Percentiles rank a stretch among this genome's conserved stretches.
phyloP scores from a whole-genome alignment of 2,329 filamentous ascomycete genomes.

The Xylariaceae sp. region DNA sequence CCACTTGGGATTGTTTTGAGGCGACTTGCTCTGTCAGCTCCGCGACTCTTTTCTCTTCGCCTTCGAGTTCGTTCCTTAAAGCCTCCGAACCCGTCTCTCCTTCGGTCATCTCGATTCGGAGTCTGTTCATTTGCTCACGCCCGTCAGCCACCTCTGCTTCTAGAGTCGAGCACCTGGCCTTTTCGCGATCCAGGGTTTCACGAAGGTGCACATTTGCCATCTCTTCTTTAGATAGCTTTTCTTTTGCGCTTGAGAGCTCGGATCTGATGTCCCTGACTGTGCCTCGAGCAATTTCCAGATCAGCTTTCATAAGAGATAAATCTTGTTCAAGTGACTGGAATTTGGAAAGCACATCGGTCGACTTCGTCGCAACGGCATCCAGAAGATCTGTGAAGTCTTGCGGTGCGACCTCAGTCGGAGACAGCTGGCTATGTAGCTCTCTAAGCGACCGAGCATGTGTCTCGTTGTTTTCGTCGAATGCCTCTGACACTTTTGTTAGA shows the following conservation, averaged over 20 bases:
- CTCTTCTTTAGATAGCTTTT: constrained; percentile 52
- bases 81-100: constrained; percentile 82
- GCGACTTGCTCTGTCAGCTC: constrained; percentile 68
- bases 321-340: constrained; percentile 59
- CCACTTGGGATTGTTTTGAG: constrained; percentile 71
- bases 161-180: constrained; percentile 52
- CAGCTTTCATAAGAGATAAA: constrained; percentile 56
- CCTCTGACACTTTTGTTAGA: constrained; percentile 49
- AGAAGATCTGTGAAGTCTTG: constrained; percentile 56
- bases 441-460: constrained; percentile 54
- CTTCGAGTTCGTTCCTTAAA: constrained; percentile 69
- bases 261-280: constrained; percentile 54
- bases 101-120: constrained; percentile 72
- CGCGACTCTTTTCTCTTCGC: constrained; percentile 70
- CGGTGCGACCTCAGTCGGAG: constrained; percentile 51
- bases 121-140: constrained; percentile 63
- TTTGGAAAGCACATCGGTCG: constrained; percentile 59
- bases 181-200: constrained; percentile 53
- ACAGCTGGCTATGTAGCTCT: constrained; percentile 58
- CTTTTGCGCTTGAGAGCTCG: constrained; percentile 54
- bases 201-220: constrained; percentile 49
- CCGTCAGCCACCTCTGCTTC: constrained; percentile 61
- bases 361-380: constrained; percentile 57
- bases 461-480: constrained; percentile 50
- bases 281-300: constrained; percentile 59